A percentile compares a stretch with the other conserved stretches of the same genome.
Evolutionary conservation across 2,329 filamentous ascomycete species (phyloP).

Genomic region (Beauveria australis): DNA sequence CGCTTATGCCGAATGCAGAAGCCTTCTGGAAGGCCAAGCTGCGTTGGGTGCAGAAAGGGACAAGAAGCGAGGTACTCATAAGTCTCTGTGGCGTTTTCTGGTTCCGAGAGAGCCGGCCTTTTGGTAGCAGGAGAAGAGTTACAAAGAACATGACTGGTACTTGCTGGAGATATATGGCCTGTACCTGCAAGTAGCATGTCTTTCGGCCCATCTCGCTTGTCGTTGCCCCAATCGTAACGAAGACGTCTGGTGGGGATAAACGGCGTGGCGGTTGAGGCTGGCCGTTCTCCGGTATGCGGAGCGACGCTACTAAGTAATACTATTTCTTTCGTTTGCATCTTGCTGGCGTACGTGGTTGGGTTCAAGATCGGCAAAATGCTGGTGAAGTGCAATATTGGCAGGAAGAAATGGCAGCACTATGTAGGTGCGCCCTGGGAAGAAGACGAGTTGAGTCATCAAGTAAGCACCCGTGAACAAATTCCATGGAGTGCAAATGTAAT

Average conservation of each 20-base stretch:
- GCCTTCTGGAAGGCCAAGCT: neutral
- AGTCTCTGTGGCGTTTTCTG: neutral
- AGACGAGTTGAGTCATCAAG: neutral
- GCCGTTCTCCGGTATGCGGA: neutral
- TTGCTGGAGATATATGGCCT: neutral
- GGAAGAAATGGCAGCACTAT: neutral
- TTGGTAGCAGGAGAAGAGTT: neutral
- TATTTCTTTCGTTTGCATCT: neutral
- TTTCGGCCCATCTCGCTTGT: slow-evolving; percentile 6
- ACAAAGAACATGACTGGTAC: neutral
- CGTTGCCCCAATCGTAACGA: slow-evolving; percentile 2
- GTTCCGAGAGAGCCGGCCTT: too few species aligned
- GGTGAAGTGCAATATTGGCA: neutral
- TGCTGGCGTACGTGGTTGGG: neutral
- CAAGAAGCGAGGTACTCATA: neutral
- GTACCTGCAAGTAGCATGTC: neutral
- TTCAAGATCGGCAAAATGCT: neutral
- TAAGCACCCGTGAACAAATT: neutral
- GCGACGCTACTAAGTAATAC: neutral
- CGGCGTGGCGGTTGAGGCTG: neutral
- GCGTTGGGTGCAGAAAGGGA: neutral
- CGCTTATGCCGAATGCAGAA: neutral
- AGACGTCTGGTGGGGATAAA: slow-evolving; percentile 5
- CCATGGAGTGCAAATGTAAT: neutral
- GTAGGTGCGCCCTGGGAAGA: neutral